A percentile compares a stretch with the other conserved stretches of the same genome.
phyloP scores from a whole-genome alignment of 2,329 filamentous ascomycete species.

The Colletotrichum aenigma region DNA sequence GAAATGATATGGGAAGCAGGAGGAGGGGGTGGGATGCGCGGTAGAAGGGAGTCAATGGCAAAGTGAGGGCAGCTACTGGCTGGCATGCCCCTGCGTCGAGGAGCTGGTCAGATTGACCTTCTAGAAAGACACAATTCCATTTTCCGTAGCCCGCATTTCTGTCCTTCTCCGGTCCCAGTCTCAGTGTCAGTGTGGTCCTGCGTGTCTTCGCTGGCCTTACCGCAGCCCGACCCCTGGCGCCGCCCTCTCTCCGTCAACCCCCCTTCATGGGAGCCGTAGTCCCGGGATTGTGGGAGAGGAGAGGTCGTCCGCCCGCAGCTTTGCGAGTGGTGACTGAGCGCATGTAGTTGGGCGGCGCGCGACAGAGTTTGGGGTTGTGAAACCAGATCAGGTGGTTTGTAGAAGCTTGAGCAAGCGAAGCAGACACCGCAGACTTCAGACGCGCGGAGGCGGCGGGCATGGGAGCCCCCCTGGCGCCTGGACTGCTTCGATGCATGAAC shows the following conservation, averaged over 20 bases:
- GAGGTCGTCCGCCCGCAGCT: neutral
- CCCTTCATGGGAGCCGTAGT: neutral
- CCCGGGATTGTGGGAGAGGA: neutral
- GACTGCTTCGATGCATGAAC: neutral
- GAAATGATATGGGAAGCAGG: neutral
- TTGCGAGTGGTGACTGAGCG: neutral
- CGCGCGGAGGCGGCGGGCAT: neutral
- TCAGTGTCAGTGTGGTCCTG: neutral
- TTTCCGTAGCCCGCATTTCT: neutral
- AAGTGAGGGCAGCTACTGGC: neutral
- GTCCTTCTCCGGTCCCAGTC: neutral
- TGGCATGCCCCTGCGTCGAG: neutral
- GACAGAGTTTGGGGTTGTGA: conserved; percentile 15
- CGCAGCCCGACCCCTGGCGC: neutral
- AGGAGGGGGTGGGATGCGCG: neutral
- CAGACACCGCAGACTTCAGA: neutral
- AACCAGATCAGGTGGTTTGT: conserved; percentile 7
- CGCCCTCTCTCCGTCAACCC: neutral
- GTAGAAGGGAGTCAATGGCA: neutral
- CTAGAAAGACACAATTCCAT: conserved; percentile 13
- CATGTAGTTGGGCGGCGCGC: neutral
- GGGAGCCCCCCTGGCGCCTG: neutral
- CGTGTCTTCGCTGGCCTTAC: neutral
- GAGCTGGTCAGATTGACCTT: conserved; percentile 3
- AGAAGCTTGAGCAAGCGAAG: neutral